Conservation (phyloP, 768 basidiomycete species). For the Naganishia friedmannii region DNA sequence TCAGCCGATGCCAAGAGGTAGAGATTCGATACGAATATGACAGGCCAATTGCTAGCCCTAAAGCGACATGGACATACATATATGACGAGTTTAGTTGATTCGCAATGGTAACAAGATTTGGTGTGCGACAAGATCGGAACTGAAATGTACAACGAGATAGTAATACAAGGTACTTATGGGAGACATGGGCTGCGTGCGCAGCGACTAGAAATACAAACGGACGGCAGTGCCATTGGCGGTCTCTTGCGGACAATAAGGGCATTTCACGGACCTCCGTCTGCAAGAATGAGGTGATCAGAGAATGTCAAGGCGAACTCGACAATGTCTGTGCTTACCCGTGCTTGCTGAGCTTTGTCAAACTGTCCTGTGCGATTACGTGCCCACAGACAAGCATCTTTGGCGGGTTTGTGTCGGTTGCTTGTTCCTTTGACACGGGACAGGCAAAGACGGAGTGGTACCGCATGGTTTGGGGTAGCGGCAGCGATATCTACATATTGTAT, state of each 20-base stretch:
- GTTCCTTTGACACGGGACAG: slow-evolving; percentile 97
- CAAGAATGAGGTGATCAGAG: background rate
- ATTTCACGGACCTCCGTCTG: slow-evolving; percentile 75
- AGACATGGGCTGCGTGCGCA: background rate
- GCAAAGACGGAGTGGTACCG: slow-evolving; percentile 96
- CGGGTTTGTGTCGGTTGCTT: slow-evolving; percentile 85
- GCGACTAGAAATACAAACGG: slow-evolving; percentile 50
- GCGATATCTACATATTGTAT: slow-evolving; percentile 71
- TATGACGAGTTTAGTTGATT: too few relatives aligned
- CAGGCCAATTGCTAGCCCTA: too few relatives aligned
- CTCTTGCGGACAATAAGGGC: slow-evolving; percentile 90
- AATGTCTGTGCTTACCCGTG: slow-evolving; percentile 63
- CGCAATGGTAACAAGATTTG: background rate
- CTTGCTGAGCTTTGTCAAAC: slow-evolving; percentile 82
- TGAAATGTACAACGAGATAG: background rate
- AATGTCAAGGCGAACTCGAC: background rate
- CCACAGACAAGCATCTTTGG: slow-evolving; percentile 98
- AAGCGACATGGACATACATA: too few relatives aligned
- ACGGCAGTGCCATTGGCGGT: slow-evolving; percentile 47
- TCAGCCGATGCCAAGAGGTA: too few relatives aligned
- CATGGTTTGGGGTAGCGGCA: slow-evolving; percentile 77
- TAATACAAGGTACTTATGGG: background rate
- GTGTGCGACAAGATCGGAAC: too few relatives aligned
- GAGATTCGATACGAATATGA: too few relatives aligned
- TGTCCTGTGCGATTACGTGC: slow-evolving; percentile 91